Conservation (phyloP, 2,329 filamentous ascomycete genomes). For the Fusarium sp. region DNA sequence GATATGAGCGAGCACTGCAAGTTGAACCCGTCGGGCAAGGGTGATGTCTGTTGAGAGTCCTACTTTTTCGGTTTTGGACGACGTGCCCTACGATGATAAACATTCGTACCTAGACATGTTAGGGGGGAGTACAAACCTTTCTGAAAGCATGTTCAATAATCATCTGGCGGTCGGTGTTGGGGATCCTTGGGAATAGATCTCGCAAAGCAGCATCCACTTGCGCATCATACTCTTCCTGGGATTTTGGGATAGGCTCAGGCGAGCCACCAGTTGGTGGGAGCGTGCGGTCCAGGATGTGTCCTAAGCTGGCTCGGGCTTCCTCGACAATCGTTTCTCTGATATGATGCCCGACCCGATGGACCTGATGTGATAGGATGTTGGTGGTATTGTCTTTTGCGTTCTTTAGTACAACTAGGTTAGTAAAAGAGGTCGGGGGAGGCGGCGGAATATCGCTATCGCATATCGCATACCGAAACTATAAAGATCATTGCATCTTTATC, state of each 20-base stretch:
- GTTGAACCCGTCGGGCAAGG: conserved; percentile 71
- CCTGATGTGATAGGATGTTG: conserved; percentile 62
- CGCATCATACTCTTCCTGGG: conserved; percentile 69
- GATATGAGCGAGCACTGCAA: conserved; percentile 75
- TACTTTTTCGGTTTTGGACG: conserved; percentile 67
- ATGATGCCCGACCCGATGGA: conserved; percentile 72
- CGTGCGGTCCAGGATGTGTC: conserved; percentile 40
- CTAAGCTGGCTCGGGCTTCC: conserved; percentile 57
- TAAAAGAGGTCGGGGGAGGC: background rate
- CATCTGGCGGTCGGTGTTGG: conserved; percentile 71
- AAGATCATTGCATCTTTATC: conserved; percentile 73
- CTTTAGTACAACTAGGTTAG: conserved; percentile 39
- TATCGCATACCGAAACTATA: conserved; percentile 70
- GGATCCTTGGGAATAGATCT: conserved; percentile 75
- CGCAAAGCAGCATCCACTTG: conserved; percentile 72
- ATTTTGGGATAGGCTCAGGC: conserved; percentile 70
- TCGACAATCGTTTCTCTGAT: conserved; percentile 71
- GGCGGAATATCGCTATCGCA: background rate
- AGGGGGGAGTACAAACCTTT: conserved; percentile 60
- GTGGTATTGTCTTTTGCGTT: conserved; percentile 46
- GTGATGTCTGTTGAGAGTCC: conserved; percentile 68
- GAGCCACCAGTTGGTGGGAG: conserved; percentile 44
- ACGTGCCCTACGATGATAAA: conserved; percentile 57
- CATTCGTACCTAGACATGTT: conserved; percentile 18
- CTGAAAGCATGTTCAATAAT: conserved; percentile 74